A percentile compares a stretch with the other conserved stretches of the same genome.
Evolutionary conservation across 306 rosid genomes (phyloP).

Genomic region (Begonia loranthoides): DNA sequence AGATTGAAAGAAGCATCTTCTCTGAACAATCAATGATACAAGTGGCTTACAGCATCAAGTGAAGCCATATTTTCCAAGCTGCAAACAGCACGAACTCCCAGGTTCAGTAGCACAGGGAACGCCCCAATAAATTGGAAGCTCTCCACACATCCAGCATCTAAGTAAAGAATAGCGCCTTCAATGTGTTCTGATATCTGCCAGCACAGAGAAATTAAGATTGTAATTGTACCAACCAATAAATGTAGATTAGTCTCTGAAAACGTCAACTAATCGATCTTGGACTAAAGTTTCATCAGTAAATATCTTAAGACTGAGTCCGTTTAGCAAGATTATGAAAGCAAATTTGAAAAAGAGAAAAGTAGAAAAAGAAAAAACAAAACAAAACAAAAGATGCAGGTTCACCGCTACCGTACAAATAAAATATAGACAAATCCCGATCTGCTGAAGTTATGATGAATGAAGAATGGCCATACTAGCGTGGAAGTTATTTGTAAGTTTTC

Average conservation of each 20-base stretch:
- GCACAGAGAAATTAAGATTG: not conserved
- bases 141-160: constrained; percentile 76
- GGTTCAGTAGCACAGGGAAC: constrained; percentile 50
- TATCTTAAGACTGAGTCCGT: not conserved
- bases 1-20: too few relatives aligned
- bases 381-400: not conserved
- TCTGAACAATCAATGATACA: not conserved
- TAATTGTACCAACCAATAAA: not conserved
- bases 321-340: not conserved
- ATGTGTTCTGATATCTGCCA: constrained; percentile 62
- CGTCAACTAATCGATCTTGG: not conserved
- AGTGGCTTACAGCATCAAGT: constrained; percentile 44
- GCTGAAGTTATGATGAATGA: too few relatives aligned
- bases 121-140: constrained; percentile 77
- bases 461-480: not conserved
- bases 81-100: constrained; percentile 61
- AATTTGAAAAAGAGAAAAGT: not conserved
- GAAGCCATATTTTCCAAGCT: constrained; percentile 52
- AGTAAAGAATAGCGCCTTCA: constrained; percentile 57
- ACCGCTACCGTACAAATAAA: not conserved
- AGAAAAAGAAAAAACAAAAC: not conserved
- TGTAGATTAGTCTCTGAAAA: not conserved
- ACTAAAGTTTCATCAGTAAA: not conserved
- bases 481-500: not conserved
- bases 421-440: too few relatives aligned